A percentile compares a stretch with the other conserved stretches of the same genome.
Evolutionary conservation across 768 basidiomycete species (phyloP).

Genomic region (Collybiopsis confluens): DNA sequence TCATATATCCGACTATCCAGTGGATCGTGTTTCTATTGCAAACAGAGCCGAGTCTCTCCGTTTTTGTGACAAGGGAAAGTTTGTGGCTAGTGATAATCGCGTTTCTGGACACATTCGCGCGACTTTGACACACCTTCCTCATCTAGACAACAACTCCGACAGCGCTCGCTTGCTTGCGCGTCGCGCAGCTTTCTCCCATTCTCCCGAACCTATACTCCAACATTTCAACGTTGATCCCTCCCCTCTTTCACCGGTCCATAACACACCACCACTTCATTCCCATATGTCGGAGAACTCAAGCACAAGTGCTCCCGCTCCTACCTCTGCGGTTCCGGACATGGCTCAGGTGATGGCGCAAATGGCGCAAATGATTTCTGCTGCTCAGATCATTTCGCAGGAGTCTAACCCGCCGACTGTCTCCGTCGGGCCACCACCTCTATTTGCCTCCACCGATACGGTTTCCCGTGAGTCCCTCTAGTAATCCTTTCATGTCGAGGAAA

Average conservation of each 20-base stretch:
- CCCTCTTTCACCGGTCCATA: not conserved
- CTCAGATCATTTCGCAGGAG: too few relatives aligned
- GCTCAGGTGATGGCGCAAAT: not conserved
- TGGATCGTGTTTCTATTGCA: not conserved
- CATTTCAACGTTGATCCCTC: not conserved
- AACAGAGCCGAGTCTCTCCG: not conserved
- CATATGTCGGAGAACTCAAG: not conserved
- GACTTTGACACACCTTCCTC: not conserved
- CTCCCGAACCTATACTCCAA: not conserved
- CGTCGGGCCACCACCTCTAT: not conserved
- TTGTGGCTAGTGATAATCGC: not conserved
- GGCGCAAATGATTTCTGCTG: not conserved
- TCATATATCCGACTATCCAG: slow-evolving; percentile 3
- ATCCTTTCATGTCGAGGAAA: too few relatives aligned
- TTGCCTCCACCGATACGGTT: not conserved
- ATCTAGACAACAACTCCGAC: not conserved
- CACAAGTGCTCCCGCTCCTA: not conserved
- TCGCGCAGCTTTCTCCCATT: not conserved
- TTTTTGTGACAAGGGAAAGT: not conserved
- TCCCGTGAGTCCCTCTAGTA: too few relatives aligned
- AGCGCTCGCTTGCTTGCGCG: not conserved
- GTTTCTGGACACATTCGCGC: not conserved
- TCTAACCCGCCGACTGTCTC: not conserved
- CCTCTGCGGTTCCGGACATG: not conserved
- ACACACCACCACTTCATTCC: not conserved